A percentile compares a stretch with the other conserved stretches of the same genome.
phyloP scores from a whole-genome alignment of 2,329 filamentous ascomycete species.

The Aspergillus clavatus region DNA sequence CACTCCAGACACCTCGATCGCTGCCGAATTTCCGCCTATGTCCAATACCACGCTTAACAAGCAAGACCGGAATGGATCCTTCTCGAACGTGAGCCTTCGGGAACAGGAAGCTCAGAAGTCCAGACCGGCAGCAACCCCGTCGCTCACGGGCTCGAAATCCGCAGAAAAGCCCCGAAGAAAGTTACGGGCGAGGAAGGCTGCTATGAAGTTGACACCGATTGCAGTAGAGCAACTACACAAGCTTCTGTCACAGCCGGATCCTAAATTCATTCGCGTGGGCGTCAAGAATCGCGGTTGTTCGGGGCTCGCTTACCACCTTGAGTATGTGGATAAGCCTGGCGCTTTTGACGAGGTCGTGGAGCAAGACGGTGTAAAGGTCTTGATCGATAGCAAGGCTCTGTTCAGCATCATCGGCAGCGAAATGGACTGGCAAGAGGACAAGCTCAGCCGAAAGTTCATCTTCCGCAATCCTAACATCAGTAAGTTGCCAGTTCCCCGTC shows the following conservation, averaged over 20 bases:
- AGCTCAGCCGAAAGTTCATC: constrained; percentile 84
- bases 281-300: constrained; percentile 94
- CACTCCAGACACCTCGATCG: constrained; percentile 59
- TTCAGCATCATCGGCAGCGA: constrained; percentile 98
- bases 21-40: constrained; percentile 46
- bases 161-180: constrained; percentile 58
- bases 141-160: constrained; percentile 35
- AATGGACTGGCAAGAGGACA: constrained; percentile 99
- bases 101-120: constrained; percentile 66
- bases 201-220: constrained; percentile 75
- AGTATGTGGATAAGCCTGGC: constrained; percentile 89
- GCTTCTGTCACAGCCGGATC: constrained; percentile 77
- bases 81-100: constrained; percentile 45
- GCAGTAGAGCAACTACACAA: constrained; percentile 74
- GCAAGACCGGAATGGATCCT: constrained; percentile 28
- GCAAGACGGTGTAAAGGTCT: constrained; percentile 90
- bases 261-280: constrained; percentile 89
- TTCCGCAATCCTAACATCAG: constrained; percentile 98
- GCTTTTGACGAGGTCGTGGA: constrained; percentile 88
- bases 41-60: constrained; percentile 47
- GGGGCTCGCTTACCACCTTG: constrained; percentile 85
- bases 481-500: constrained; percentile 58
- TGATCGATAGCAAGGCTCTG: constrained; percentile 95
- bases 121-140: constrained; percentile 44
- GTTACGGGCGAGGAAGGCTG: constrained; percentile 78